Conservation (phyloP, 768 basidiomycete genomes). For the Calocybe cyanea region DNA sequence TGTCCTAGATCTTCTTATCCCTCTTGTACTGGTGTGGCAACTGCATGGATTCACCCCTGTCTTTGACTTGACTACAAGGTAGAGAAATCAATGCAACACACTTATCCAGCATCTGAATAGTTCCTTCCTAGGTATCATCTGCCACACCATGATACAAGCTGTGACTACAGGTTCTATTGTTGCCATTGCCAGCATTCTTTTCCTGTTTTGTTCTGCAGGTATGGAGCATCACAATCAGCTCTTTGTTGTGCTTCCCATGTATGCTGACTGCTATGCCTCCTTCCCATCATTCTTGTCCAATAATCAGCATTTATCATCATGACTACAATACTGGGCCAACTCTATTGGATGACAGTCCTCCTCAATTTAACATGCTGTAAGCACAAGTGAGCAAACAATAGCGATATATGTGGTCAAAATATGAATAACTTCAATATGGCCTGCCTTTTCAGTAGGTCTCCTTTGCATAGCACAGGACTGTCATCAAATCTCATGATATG, state of each 20-base stretch:
- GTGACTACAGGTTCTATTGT: conserved; percentile 9
- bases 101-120: not conserved
- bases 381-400: conserved; percentile 9
- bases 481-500: not conserved
- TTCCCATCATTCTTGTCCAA: not conserved
- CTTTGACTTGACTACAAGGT: conserved; percentile 10
- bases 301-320: conserved; percentile 8
- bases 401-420: not conserved
- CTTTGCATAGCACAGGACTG: not conserved
- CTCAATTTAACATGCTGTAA: conserved; percentile 26
- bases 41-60: conserved; percentile 5
- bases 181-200: conserved; percentile 2
- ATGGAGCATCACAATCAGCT: not conserved
- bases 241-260: no score
- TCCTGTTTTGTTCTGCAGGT: conserved; percentile 6
- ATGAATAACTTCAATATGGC: not conserved
- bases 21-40: conserved; percentile 10
- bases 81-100: not conserved
- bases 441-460: not conserved
- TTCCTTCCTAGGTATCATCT: conserved; percentile 4
- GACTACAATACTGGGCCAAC: conserved; percentile 7
- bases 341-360: conserved; percentile 13
- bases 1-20: conserved; percentile 8
- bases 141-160: conserved; percentile 6
- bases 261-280: no score